Evolutionary conservation across 2,329 filamentous ascomycete species (phyloP).

Genomic region (Aspergillus spinulosporus): DNA sequence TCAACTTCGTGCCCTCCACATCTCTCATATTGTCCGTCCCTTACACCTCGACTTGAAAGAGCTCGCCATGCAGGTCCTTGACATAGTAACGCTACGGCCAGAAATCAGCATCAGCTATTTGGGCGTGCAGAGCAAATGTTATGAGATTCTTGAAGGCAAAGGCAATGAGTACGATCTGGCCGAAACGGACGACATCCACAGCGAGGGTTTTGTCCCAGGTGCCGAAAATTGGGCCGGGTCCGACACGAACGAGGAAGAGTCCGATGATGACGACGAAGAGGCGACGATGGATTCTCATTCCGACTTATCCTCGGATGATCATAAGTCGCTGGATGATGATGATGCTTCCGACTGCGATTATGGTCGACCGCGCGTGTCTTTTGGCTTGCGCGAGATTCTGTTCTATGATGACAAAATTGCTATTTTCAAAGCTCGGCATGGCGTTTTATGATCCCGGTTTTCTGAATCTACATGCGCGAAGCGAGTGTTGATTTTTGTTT

Average conservation of each 20-base stretch:
- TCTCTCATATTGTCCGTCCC: slow-evolving; percentile 67
- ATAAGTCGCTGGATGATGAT: slow-evolving; percentile 42
- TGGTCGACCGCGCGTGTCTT: slow-evolving; percentile 42
- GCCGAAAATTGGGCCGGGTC: slow-evolving; percentile 47
- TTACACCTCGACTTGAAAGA: slow-evolving; percentile 66
- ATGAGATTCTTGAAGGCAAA: slow-evolving; percentile 69
- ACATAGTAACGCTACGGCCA: slow-evolving; percentile 73
- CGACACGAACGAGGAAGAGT: slow-evolving; percentile 48
- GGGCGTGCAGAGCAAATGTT: slow-evolving; percentile 75
- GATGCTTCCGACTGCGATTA: slow-evolving; percentile 47
- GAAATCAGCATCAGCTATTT: slow-evolving; percentile 77
- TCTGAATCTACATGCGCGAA: not conserved
- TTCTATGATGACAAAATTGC: slow-evolving; percentile 83
- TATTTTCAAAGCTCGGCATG: slow-evolving; percentile 75
- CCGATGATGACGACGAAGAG: slow-evolving; percentile 41
- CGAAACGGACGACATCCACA: slow-evolving; percentile 48
- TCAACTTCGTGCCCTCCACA: slow-evolving; percentile 69
- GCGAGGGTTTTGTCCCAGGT: slow-evolving; percentile 48
- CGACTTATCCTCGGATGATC: slow-evolving; percentile 28
- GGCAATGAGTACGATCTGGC: slow-evolving; percentile 43
- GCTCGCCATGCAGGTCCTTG: slow-evolving; percentile 72
- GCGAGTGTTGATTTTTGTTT: slow-evolving; percentile 11
- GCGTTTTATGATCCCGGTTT: slow-evolving; percentile 40
- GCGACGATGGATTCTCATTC: slow-evolving; percentile 25
- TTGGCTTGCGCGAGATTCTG: slow-evolving; percentile 73